Evolutionary conservation across 148 eudicot genomes (phyloP), one percentile per base, ranked within the genome.

Genomic region (Heliamphora exappendiculata): DNA sequence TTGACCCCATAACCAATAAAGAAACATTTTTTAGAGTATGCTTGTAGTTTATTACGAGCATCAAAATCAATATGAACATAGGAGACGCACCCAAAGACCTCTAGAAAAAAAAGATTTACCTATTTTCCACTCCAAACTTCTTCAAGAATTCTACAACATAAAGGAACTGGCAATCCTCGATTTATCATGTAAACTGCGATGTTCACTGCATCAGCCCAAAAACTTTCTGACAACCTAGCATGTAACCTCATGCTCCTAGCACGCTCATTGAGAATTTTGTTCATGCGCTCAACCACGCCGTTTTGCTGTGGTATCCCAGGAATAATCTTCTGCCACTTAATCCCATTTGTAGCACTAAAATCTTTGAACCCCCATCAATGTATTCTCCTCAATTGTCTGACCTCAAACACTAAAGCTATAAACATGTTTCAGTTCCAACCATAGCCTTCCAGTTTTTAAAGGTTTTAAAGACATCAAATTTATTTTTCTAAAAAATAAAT

Each of bases 201-300:
- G 57, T 14, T 70, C 19, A 70, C 7, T 22, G 34, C 74, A 70
- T 67, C 26, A 8, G 26, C 3, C 71, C 71, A 67, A 9, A 67
- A 67, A 0, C 5, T 7, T 0, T 67, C 19, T 2, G 49, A 26
- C 10, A 67, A 39, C 4, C 36, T 8, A 28, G 36, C 49, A 39
- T 37, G 71, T 8, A 70, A 3, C 37, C 36, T 45, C 57, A 70
- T 70, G 11, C 74, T 70, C 8, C 74, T 45, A 28, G 74, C 57
- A 10, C n/a, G 34, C 74, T 28, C 74, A 70, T 70, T 70, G 3
- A 49, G 0, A 7, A 36, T 45, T n/a, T 26, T 20, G 13, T 39
- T 67, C 49, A 67, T 67, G 8, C 24, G 24, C 29, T 67, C 71
- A 3, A 7, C 0, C 7, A 67, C 71, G 1, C 47, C 71, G 0